Evolutionary conservation across 2,329 filamentous ascomycete genomes (phyloP).

Genomic region (Calonectria leucothoes): DNA sequence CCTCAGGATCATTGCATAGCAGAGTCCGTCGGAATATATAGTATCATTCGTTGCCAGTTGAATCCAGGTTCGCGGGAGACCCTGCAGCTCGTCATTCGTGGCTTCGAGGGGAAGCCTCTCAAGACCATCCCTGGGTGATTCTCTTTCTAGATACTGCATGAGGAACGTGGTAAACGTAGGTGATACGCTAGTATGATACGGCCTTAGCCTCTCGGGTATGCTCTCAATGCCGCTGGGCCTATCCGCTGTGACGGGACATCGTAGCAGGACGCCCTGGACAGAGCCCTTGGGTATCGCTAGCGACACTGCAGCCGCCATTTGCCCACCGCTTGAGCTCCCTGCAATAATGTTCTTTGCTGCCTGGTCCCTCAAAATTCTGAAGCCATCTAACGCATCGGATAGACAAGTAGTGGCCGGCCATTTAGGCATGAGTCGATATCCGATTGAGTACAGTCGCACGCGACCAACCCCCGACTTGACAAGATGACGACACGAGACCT

Average conservation of each 20-base stretch:
- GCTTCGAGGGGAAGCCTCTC: slow-evolving; percentile 56
- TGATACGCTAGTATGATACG: slow-evolving; percentile 53
- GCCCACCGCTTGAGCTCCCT: slow-evolving; percentile 61
- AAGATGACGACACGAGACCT: slow-evolving; percentile 58
- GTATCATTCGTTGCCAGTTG: slow-evolving; percentile 63
- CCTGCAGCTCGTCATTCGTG: slow-evolving; percentile 40
- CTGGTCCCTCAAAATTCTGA: slow-evolving; percentile 33
- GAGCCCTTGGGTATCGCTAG: slow-evolving; percentile 43
- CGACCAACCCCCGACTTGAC: slow-evolving; percentile 43
- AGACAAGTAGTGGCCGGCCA: slow-evolving; percentile 54
- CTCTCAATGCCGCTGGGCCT: slow-evolving; percentile 50
- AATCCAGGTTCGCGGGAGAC: slow-evolving; percentile 57
- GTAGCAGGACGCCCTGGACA: slow-evolving; percentile 56
- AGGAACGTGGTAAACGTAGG: slow-evolving; percentile 52
- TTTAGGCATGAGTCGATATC: slow-evolving; percentile 58
- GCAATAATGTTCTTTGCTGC: slow-evolving; percentile 47
- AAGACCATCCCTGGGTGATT: slow-evolving; percentile 53
- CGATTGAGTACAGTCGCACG: slow-evolving; percentile 55
- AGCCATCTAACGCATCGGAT: slow-evolving; percentile 54
- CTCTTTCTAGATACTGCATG: slow-evolving; percentile 46
- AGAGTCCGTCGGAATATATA: slow-evolving; percentile 63
- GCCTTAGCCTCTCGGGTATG: slow-evolving; percentile 50
- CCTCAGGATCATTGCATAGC: slow-evolving; percentile 57
- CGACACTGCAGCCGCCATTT: slow-evolving; percentile 58
- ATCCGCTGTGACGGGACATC: slow-evolving; percentile 61